These are phyloP conservation scores for Senna tora DNA, from an alignment of 306 rosid species.

Conservation along the genomic window DNA sequence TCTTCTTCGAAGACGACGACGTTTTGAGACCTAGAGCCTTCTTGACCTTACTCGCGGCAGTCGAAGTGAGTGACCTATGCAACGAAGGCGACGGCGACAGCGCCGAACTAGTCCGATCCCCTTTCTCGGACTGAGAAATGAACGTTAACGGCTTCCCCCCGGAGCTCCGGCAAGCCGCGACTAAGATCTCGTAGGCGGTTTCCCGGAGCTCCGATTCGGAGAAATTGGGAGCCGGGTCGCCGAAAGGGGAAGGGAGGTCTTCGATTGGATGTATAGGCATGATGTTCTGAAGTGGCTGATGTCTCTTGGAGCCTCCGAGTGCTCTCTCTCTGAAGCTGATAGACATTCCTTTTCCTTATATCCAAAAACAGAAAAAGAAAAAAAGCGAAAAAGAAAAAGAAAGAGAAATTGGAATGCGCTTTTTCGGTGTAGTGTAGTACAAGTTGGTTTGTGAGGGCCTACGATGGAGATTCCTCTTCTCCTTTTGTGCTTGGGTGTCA, in stretches of 20 bases:
- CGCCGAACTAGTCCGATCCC: conserved; percentile 46
- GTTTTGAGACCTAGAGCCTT: conserved; percentile 80
- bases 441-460: conserved; percentile 41
- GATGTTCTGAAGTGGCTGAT: conserved; percentile 39
- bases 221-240: conserved; percentile 44
- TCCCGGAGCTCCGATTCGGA: conserved; percentile 86
- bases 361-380: too few species aligned
- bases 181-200: conserved; percentile 85
- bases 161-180: conserved; percentile 80
- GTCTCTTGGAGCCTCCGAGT: conserved; percentile 47
- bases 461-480: conserved; percentile 30
- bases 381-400: conserved; percentile 8
- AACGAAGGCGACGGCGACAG: conserved; percentile 51
- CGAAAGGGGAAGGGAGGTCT: conserved; percentile 74
- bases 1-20: conserved; percentile 53
- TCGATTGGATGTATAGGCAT: conserved; percentile 64
- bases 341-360: conserved; percentile 46
- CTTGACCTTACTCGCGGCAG: conserved; percentile 89
- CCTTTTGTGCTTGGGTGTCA: conserved; percentile 19
- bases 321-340: conserved; percentile 54
- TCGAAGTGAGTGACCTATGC: conserved; percentile 78
- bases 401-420: conserved; percentile 27
- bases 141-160: conserved; percentile 81
- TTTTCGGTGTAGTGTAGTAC: conserved; percentile 29
- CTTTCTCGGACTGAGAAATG: conserved; percentile 76